Conservation (phyloP, 1,284 basidiomycete genomes). For the Boletus calvinii region DNA sequence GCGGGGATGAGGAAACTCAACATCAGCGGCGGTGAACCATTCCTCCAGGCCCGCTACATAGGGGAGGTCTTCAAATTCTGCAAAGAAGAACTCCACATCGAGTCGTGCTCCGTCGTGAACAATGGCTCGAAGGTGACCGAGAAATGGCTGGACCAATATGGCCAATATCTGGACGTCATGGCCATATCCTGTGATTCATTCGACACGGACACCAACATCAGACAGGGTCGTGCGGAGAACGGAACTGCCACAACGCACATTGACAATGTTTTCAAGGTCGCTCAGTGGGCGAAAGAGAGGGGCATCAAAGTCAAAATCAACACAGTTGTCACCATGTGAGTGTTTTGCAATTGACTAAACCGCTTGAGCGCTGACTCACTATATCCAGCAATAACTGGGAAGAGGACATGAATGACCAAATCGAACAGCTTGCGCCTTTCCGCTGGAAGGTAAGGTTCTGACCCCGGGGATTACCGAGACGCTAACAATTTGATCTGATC, state of each 20-base stretch:
- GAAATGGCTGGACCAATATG: slow-evolving; percentile 41
- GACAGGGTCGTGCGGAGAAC: slow-evolving; percentile 36
- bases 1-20: slow-evolving; percentile 45
- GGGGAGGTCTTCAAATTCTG: slow-evolving; percentile 42
- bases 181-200: slow-evolving; percentile 45
- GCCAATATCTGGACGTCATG: slow-evolving; percentile 42
- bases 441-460: slow-evolving; percentile 27
- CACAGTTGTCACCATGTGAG: slow-evolving; percentile 36
- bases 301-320: slow-evolving; percentile 44
- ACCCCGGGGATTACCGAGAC: too few relatives aligned
- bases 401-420: slow-evolving; percentile 31
- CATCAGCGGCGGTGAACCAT: slow-evolving; percentile 43
- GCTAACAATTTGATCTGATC: too few relatives aligned
- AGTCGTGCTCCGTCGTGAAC: slow-evolving; percentile 41
- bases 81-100: slow-evolving; percentile 40
- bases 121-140: slow-evolving; percentile 45
- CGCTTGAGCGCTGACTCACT: not conserved
- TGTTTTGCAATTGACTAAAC: not conserved
- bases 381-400: slow-evolving; percentile 37
- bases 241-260: slow-evolving; percentile 33
- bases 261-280: slow-evolving; percentile 36
- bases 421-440: slow-evolving; percentile 25
- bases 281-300: slow-evolving; percentile 35
- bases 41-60: slow-evolving; percentile 39
- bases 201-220: slow-evolving; percentile 38